A percentile compares a stretch with the other conserved stretches of the same genome.
Evolutionary conservation across 306 rosid species (phyloP).

Genomic region (Vigna reflexopilosa): DNA sequence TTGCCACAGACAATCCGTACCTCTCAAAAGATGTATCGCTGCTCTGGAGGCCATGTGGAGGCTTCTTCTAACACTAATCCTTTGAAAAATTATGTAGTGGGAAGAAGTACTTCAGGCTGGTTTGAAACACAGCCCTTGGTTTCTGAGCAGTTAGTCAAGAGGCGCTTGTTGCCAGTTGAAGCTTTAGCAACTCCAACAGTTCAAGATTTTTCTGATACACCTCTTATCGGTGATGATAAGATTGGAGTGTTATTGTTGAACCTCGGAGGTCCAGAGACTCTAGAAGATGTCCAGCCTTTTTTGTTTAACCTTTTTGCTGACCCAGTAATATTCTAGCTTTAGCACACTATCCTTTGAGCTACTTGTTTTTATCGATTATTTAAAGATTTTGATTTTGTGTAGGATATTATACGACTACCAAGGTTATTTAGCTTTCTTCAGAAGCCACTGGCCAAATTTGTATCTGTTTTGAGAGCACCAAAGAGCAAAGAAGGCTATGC

Average conservation of each 20-base stretch:
- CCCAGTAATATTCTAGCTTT: constrained; percentile 51
- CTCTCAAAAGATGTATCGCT: constrained; percentile 60
- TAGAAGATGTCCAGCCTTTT: constrained; percentile 92
- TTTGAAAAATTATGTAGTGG: constrained; percentile 47
- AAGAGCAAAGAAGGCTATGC: constrained; percentile 97
- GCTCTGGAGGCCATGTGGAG: constrained; percentile 57
- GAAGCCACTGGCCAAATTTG: constrained; percentile 87
- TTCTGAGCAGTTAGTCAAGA: constrained; percentile 59
- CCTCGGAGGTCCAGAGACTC: constrained; percentile 94
- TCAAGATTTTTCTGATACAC: constrained; percentile 49
- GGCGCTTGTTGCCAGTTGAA: constrained; percentile 62
- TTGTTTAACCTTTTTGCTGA: constrained; percentile 92
- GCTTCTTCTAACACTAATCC: constrained; percentile 49
- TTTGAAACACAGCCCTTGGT: constrained; percentile 58
- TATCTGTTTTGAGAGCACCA: constrained; percentile 77
- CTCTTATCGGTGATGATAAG: constrained; percentile 64
- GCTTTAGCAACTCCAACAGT: constrained; percentile 63
- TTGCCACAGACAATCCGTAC: constrained; percentile 59
- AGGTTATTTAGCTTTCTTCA: constrained; percentile 85
- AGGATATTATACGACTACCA: constrained; percentile 90
- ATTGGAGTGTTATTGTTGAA: constrained; percentile 81
- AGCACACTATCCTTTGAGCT: not conserved
- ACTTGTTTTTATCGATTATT: not conserved
- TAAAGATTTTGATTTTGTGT: constrained; percentile 22
- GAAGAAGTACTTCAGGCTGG: constrained; percentile 57